Evolutionary conservation across 768 basidiomycete genomes (phyloP), one percentile per base, ranked within the genome.

Genomic region (Podaxis sp.): DNA sequence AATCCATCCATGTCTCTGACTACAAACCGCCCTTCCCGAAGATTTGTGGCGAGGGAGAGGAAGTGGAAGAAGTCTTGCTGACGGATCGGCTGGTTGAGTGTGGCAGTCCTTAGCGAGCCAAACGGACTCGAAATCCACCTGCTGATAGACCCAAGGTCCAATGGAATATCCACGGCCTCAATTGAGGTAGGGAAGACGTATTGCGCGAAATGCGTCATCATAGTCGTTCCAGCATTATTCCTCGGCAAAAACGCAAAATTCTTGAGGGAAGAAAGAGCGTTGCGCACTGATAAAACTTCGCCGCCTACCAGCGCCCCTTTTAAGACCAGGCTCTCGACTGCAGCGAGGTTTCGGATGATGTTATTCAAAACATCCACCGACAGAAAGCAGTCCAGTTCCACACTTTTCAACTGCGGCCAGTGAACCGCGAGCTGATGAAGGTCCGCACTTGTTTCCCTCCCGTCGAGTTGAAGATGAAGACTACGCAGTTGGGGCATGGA

Each of bases 121-220:
- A 62, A 37, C 15, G 36, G 44, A 22, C 37, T n/a, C 8, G 24
- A 22, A 17, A 48, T 6, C 7, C 24, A 6, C 20, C 20, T 5
- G 13, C 6, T 3, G 24, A 37, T 46, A 22, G n/a, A 3, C 13
- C 8, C 2, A 38, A 30, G 44, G 24, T 37, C 46, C 24, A 48
- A 49, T 1, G 53, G 60, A 11, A 46, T 38, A 17, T 62, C 11
- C 7, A 62, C n/a, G 24, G 12, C 30, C 38, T 33, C 30, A 4
- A 62, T 48, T 8, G 53, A 55, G 24, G 41, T 2, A 11, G 53
- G 40, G 36, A 62, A 36, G 12, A 62, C 20, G 44, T 62, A 53
- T 26, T 38, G 41, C 1, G 41, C 33, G 36, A 62, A 36, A 17
- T 62, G 53, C 17, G 13, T 20, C 30, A 17, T 13, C 33, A 50